These are phyloP conservation scores for Melampsora americana DNA, from an alignment of 1,284 basidiomycete species.

Conservation along the genomic window DNA sequence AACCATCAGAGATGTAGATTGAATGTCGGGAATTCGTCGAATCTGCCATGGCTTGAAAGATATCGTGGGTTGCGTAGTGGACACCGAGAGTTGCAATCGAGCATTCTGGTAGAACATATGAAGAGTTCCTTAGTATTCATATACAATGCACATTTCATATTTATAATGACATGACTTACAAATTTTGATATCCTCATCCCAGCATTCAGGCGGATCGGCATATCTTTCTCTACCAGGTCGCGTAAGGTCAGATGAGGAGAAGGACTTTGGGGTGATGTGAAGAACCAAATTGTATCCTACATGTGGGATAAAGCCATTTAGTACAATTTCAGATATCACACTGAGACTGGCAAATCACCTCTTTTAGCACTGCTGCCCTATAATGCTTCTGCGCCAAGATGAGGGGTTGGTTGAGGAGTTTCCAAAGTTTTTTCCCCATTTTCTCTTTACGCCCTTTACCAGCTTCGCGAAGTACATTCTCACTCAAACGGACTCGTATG, in stretches of 20 bases:
- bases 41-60: slow-evolving; percentile 21
- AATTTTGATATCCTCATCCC: slow-evolving; percentile 35
- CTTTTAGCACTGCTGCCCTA: slow-evolving; percentile 27
- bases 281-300: slow-evolving; percentile 27
- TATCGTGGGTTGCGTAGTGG: slow-evolving; percentile 10
- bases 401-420: slow-evolving; percentile 19
- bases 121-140: background rate
- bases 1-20: slow-evolving; percentile 13
- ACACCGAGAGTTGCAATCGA: slow-evolving; percentile 32
- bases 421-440: slow-evolving; percentile 19
- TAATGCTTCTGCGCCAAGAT: slow-evolving; percentile 11
- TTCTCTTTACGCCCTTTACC: background rate
- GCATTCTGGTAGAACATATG: slow-evolving; percentile 8
- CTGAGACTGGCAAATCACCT: slow-evolving; percentile 8
- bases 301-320: background rate
- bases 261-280: slow-evolving; percentile 11
- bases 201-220: slow-evolving; percentile 15
- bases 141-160: too few relatives aligned
- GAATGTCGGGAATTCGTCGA: slow-evolving; percentile 35
- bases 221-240: slow-evolving; percentile 25
- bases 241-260: background rate
- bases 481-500: slow-evolving; percentile 11
- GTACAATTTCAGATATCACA: background rate
- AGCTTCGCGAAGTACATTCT: slow-evolving; percentile 6
- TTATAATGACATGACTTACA: background rate